Conservation (phyloP, 2,329 filamentous ascomycete genomes). For the Fusarium temperatum region DNA sequence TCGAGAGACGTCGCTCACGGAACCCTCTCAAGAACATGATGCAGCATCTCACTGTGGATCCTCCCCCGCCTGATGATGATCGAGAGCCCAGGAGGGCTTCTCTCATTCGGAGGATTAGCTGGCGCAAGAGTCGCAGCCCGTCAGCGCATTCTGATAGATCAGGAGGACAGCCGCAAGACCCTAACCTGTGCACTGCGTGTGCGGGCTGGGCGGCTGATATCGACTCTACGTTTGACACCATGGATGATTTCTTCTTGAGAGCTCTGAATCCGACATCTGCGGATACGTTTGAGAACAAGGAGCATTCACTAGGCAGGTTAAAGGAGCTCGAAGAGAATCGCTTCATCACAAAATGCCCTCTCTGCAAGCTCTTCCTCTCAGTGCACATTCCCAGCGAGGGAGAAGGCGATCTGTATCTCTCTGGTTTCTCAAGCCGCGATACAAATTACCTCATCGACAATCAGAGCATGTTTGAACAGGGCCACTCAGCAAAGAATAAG, state of each 20-base stretch:
- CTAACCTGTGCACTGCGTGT: constrained; percentile 45
- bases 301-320: constrained; percentile 43
- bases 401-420: constrained; percentile 44
- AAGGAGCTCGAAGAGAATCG: constrained; percentile 46
- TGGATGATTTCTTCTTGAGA: constrained; percentile 44
- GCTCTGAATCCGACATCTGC: constrained; percentile 43
- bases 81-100: constrained; percentile 43
- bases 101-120: constrained; percentile 49
- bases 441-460: constrained; percentile 48
- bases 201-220: constrained; percentile 47
- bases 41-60: constrained; percentile 50
- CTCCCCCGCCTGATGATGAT: constrained; percentile 41
- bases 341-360: constrained; percentile 47
- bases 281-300: constrained; percentile 46
- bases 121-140: constrained; percentile 49
- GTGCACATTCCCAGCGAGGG: constrained; percentile 46
- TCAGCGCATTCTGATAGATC: constrained; percentile 48
- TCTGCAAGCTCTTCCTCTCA: constrained; percentile 48
- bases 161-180: constrained; percentile 42
- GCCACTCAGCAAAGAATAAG: constrained; percentile 43
- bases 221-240: constrained; percentile 45
- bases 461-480: constrained; percentile 44
- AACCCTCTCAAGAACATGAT: constrained; percentile 51
- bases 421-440: constrained; percentile 48
- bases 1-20: constrained; percentile 47